Evolutionary conservation across 345 rosid genomes (phyloP), one percentile per base, ranked within the genome.

Genomic region (Populus alba): DNA sequence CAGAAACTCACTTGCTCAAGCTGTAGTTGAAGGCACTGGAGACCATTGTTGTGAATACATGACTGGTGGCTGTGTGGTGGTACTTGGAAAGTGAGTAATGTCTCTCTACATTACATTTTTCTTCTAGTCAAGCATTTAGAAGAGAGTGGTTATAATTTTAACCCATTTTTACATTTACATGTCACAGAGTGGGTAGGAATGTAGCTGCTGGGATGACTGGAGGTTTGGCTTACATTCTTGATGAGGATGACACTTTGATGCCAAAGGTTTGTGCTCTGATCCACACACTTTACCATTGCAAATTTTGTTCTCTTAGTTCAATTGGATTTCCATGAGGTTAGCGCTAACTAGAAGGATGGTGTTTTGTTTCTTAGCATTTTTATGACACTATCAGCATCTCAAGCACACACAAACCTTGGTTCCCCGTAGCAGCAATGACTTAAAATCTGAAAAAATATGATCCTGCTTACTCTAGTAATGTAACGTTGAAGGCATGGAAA

Each of bases 171-270:
- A 41, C 78, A 51, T 66, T 57, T 85, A 2, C 77, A 29, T 81
- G 80, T 84, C 68, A 78, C 91, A 96, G 99, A 76, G 98, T 94
- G 82, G 99, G 99, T 72, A 89, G 99, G 88, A 96, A 96, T 72
- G 99, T 96, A 66, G 98, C 98, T 86, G 99, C 99, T 37, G 99
- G 99, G 76, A 96, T 96, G 99, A 96, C 99, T 1, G 99, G 99
- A 82, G 99, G 99, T 41, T 85, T 96, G 87, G 91, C 97, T 55
- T 96, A 96, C 78, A 83, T 96, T 76, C 97, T 96, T 43, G 99
- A 96, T 80, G 98, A 94, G 86, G 97, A 94, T 47, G 86, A 92
- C 77, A 87, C 92, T 82, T 85, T 96, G 53, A 87, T 94, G 61
- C 92, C 99, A 49, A 96, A 96, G 98, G 99, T 95, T 78, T 71